phyloP scores from a whole-genome alignment of 2,329 filamentous ascomycete species.

The Balansia obtecta region DNA sequence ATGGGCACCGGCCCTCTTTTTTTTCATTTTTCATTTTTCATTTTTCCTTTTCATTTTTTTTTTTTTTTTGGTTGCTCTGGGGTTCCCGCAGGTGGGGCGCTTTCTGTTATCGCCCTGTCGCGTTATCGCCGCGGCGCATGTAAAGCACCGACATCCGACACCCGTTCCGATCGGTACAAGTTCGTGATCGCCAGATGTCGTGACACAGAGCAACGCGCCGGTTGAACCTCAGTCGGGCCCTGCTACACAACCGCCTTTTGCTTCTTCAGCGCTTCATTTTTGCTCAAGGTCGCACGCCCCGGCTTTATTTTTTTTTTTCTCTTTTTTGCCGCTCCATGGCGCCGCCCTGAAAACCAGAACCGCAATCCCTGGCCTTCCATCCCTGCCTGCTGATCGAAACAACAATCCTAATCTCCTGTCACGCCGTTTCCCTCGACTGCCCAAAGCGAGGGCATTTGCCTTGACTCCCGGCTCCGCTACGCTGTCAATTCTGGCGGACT shows the following conservation, averaged over 20 bases:
- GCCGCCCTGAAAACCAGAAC: neutral
- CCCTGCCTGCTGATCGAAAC: slow-evolving; percentile 1
- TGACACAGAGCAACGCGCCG: too few species aligned
- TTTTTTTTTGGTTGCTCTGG: neutral
- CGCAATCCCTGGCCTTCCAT: slow-evolving; percentile 3
- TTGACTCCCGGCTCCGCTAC: neutral
- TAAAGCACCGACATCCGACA: neutral
- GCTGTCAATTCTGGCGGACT: neutral
- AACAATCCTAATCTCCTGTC: slow-evolving; percentile 1
- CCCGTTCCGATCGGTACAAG: too few species aligned
- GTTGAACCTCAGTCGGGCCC: too few species aligned
- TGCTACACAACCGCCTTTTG: too few species aligned
- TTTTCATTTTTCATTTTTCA: too few species aligned
- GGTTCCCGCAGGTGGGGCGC: slow-evolving; percentile 1
- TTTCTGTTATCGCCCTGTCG: slow-evolving; percentile 11
- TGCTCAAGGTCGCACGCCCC: too few species aligned
- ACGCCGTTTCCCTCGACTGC: slow-evolving; percentile 1
- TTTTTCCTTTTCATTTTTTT: too few species aligned
- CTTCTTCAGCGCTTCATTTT: too few species aligned
- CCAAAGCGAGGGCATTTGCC: neutral
- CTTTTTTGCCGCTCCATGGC: neutral
- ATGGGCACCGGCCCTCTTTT: slow-evolving; percentile 3
- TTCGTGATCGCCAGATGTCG: too few species aligned
- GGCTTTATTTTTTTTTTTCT: too few species aligned
- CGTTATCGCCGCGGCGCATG: slow-evolving; percentile 5